Evolutionary conservation across 2,329 filamentous ascomycete genomes (phyloP).

Genomic region (Colletotrichum sp.): DNA sequence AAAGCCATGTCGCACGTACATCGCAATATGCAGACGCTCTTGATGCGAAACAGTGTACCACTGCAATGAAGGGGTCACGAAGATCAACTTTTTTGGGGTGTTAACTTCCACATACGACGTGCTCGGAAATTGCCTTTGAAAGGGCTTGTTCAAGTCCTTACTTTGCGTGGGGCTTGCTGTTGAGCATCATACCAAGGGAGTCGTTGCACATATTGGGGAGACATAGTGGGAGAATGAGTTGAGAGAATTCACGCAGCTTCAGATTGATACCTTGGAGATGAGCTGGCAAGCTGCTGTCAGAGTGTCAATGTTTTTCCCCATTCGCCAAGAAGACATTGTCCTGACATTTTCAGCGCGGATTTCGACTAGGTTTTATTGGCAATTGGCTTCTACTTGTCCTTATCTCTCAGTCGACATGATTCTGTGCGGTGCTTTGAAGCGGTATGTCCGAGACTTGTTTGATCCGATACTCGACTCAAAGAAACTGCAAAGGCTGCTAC

Average conservation of each 20-base stretch:
- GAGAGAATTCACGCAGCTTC: background rate
- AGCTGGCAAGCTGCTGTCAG: background rate
- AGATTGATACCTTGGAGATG: background rate
- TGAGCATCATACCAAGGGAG: background rate
- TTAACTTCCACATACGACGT: background rate
- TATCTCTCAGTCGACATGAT: background rate
- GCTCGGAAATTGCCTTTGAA: background rate
- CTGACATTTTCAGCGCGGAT: background rate
- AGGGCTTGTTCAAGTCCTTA: background rate
- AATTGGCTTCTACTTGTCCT: background rate
- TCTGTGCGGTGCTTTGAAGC: background rate
- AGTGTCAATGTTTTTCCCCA: background rate
- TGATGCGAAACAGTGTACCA: background rate
- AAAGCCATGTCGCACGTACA: background rate
- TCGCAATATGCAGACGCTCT: background rate
- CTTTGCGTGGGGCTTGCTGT: background rate
- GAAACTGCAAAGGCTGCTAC: background rate
- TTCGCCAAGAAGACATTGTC: background rate
- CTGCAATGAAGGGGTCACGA: background rate
- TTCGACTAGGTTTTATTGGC: background rate
- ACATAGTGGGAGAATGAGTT: background rate
- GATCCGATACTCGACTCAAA: background rate
- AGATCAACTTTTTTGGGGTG: background rate
- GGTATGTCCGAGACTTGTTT: background rate
- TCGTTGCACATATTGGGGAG: background rate